Base-by-base conservation (phyloP, 495 filamentous ascomycete species). In the Chaetomium fimeti region DNA sequence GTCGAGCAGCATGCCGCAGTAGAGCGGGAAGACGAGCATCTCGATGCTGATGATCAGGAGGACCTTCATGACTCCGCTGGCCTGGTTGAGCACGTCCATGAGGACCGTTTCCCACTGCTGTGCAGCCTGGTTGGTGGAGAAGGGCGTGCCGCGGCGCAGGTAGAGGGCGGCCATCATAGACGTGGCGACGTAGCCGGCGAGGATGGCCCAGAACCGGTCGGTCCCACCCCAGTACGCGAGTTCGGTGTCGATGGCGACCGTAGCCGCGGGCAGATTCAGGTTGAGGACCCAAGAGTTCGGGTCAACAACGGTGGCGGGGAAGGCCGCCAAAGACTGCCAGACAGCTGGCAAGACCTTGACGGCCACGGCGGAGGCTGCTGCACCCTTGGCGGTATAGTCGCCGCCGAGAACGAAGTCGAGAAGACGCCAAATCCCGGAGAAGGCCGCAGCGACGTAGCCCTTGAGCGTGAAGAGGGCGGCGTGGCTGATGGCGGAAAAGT, bases 1-100 rank as follows among this genome's bases (percentile, higher is more conserved):
- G 73, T 99, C 94, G 29, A 98, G 85, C 6, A 99, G 82, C 53
- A 96, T 77, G 25, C 94, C 94, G 70, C 95, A 99, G 72, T 97
- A 98, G 9, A 99, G 78, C 0, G 94, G 94, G 71, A 99, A 99
- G 20, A 91, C 84, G 45, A 99, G 89, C 94, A 99, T 99, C 78
- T 99, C 94, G 72, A 98, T 97, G 62, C 92, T 91, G 64, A 99
- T 99, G 67, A 99, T 99, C 27, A 98, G 81, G 47, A 99, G 94
- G 18, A 99, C 94, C 74, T 99, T 99, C 83, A 96, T 86, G 15
- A 99, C 92, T 4, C 94, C 94, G 47, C 94, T 94, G 43, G 94
- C 94, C 78, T 99, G 94, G 47, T 91, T 84, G 24, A 99, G 82
- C 0, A 87, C 78, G 65, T 97, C 93, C n/a, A 91, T 88, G 60